Conservation (phyloP, 495 filamentous ascomycete genomes). For the Penicillium canariense region DNA sequence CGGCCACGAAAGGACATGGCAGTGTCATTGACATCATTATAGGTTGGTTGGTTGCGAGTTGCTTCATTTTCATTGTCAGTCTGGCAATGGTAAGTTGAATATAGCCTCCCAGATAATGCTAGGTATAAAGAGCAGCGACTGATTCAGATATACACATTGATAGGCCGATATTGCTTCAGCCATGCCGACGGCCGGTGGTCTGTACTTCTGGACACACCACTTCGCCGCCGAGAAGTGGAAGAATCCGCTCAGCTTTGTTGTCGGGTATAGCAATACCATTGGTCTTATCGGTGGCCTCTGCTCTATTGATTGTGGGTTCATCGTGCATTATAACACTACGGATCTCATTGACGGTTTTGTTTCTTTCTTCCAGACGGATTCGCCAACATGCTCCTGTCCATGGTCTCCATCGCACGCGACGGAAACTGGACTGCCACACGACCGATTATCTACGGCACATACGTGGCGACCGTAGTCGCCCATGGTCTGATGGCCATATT, state of each 20-base stretch:
- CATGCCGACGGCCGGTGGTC: conserved; percentile 67
- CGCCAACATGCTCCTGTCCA: conserved; percentile 51
- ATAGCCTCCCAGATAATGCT: background rate
- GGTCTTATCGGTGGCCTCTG: conserved; percentile 64
- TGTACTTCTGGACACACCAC: conserved; percentile 73
- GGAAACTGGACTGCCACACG: conserved; percentile 60
- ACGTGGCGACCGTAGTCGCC: conserved; percentile 54
- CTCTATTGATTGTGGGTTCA: conserved; percentile 53
- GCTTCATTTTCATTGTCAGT: conserved; percentile 63
- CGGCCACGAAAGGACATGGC: background rate
- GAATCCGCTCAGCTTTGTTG: conserved; percentile 64
- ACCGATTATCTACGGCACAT: conserved; percentile 61
- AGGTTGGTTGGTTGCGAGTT: conserved; percentile 62
- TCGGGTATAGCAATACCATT: conserved; percentile 70
- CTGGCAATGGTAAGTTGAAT: conserved; percentile 54
- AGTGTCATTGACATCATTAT: conserved; percentile 13
- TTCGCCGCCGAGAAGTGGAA: conserved; percentile 58
- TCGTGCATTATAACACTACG: background rate
- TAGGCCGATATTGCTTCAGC: conserved; percentile 64
- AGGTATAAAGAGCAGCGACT: background rate
- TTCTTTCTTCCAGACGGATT: conserved; percentile 39
- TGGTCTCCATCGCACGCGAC: conserved; percentile 61
- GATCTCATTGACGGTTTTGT: background rate
- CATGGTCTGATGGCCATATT: conserved; percentile 60
- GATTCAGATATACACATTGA: background rate